Evolutionary conservation across 2,329 filamentous ascomycete genomes (phyloP), one percentile per base, ranked within the genome.

Genomic region (Dothidotthia symphoricarpi): DNA sequence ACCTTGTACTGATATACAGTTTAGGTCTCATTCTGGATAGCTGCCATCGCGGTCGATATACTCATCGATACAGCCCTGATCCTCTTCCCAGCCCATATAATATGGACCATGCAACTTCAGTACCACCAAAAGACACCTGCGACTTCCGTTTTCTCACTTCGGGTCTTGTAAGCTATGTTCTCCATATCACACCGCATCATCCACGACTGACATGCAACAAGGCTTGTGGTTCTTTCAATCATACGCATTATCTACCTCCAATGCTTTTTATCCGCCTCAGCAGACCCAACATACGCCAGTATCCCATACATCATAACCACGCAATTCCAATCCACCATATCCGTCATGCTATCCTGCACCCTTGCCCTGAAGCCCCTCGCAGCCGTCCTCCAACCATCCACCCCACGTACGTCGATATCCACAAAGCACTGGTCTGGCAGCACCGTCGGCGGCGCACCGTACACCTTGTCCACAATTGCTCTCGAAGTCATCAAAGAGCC

Each of bases 221-320:
- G 58, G 3, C 43, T 61, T 7, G 41, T 62, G 5, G 30, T 40
- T 30, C 33, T 49, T 26, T 61, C 57, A 3, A 28, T 54, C 22
- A 14, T 48, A 32, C 53, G 57, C 26, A 33, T 62, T 8, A 6
- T 54, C 14, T 51, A 49, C 22, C 38, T 63, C 8, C 35, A 39
- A 16, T 48, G 34, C 26, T 45, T 43, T 14, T 33, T 47, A 16
- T 34, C 37, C 28, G 15, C 36, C 25, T 16, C 28, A 10, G 28
- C 41, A 2, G 49, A 58, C 27, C 43, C 41, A 17, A 39, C 52
- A 12, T 55, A 53, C 29, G 36, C 47, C 24, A 53, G 36, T 16
- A 48, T 55, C 11, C 55, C 52, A 3, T 61, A 58, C 31, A 31
- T 28, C 12, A 49, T 57, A 17, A 38, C 43, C n/a, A 55, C 55